phyloP scores from a whole-genome alignment of 305 asterid genomes.

The Andrographis paniculata region DNA sequence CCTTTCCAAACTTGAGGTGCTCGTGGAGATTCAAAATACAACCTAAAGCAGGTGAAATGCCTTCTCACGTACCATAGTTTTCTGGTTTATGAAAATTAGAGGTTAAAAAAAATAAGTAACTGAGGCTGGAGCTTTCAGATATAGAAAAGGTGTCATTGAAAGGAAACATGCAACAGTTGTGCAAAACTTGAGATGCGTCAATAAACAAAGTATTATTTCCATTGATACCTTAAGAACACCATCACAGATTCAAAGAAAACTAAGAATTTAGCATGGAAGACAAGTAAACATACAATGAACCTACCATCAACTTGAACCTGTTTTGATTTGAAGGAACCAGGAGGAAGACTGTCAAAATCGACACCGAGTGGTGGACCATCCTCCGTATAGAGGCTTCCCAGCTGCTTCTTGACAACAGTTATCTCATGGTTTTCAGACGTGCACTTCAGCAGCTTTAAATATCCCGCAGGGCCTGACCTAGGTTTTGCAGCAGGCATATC shows the following conservation, averaged over 20 bases:
- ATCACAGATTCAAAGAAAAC: neutral
- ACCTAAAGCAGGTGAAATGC: conserved; percentile 36
- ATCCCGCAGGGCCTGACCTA: conserved; percentile 69
- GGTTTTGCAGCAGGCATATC: conserved; percentile 31
- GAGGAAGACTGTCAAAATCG: too few relatives aligned
- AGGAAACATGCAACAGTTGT: neutral
- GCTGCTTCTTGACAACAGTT: conserved; percentile 80
- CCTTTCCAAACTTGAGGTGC: conserved; percentile 36
- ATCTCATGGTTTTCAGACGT: conserved; percentile 61
- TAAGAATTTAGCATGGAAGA: neutral
- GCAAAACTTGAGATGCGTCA: too few relatives aligned
- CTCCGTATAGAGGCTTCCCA: too few relatives aligned
- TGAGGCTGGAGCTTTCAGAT: too few relatives aligned
- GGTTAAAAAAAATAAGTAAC: conserved; percentile 15
- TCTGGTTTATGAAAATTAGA: too few relatives aligned
- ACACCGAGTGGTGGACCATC: too few relatives aligned
- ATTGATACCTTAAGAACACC: too few relatives aligned
- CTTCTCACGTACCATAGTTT: conserved; percentile 30
- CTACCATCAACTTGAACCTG: conserved; percentile 56
- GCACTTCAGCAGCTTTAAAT: conserved; percentile 68
- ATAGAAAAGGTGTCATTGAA: neutral
- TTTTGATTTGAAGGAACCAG: too few relatives aligned
- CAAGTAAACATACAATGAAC: conserved; percentile 26
- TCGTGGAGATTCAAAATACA: conserved; percentile 34
- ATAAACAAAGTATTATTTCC: too few relatives aligned